phyloP scores from a whole-genome alignment of 371 early-diverging fungal species.

The Nematocida parisii region DNA sequence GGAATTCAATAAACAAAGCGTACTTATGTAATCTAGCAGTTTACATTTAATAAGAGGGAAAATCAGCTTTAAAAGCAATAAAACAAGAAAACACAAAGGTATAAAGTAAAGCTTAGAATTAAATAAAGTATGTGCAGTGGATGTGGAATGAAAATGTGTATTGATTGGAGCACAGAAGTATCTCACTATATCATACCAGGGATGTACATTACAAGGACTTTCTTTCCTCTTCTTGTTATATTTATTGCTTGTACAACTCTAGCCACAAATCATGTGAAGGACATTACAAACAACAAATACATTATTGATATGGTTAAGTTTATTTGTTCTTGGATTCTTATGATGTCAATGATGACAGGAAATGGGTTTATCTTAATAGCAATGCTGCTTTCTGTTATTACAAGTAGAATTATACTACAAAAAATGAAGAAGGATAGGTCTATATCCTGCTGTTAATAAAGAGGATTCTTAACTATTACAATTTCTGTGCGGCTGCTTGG shows the following conservation, averaged over 20 bases:
- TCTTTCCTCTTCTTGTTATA: not conserved
- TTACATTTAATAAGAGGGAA: too few relatives aligned
- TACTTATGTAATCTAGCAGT: too few relatives aligned
- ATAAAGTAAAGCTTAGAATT: too few relatives aligned
- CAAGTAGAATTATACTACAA: slow-evolving; percentile 6
- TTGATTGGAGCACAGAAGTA: not conserved
- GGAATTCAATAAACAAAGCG: too few relatives aligned
- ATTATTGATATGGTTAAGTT: not conserved
- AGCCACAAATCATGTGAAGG: not conserved
- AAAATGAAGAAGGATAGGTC: slow-evolving; percentile 4
- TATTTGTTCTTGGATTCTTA: slow-evolving; percentile 4
- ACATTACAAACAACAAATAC: slow-evolving; percentile 6
- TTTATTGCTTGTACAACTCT: not conserved
- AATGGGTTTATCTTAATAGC: not conserved
- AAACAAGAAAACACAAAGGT: too few relatives aligned
- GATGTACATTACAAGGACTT: not conserved
- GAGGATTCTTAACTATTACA: slow-evolving; percentile 17
- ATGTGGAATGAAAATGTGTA: slow-evolving; percentile 9
- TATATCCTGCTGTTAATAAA: slow-evolving; percentile 3
- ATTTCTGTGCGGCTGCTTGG: not conserved
- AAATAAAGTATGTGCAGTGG: not conserved
- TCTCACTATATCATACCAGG: not conserved
- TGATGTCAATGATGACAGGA: slow-evolving; percentile 9
- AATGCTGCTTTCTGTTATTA: not conserved
- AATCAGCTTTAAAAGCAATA: too few relatives aligned